Base-by-base conservation (phyloP, 1,139 yeast genomes). In the Kluyveromyces sp. region DNA sequence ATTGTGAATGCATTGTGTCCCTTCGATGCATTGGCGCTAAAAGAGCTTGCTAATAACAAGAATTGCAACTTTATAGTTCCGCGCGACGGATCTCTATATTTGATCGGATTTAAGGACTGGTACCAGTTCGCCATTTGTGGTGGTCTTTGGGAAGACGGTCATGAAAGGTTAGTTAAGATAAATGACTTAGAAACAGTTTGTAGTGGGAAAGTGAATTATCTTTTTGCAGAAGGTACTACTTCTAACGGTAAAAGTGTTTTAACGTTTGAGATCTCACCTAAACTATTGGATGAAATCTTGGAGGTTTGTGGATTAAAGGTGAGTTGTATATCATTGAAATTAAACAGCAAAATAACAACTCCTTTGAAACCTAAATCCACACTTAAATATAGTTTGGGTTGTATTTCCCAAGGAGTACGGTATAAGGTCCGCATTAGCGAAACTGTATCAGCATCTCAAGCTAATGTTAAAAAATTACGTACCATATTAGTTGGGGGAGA, bases 161-260 rank as follows among this genome's bases (percentile, higher is more conserved):
- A 58, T 8, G 27, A 27, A 15, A 38, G 26, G 5, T 28, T 37
- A 5, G 39, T 27, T 28, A 26, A 27, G 26, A 37, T 45, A 15
- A 30, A 39, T 3, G 48, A 45, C 29, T 4, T 37, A 7, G 43
- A 40, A 15, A 36, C 37, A 8, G 25, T 10, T n/a, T 41, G 42
- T 28, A 31, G 30, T 32, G 45, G 45, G 28, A 37, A 37, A 21
- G 41, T 37, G 5, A 33, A 40, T n/a, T 77, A 71, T 49, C 57
- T 81, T 41, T 74, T 83, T 44, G 68, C 78, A 25, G 94, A 84
- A 58, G 89, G 89, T 0, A 81, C 89, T 0, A 71, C 87, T 0
- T 76, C 87, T 1, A 83, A 83, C 58, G 83, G 83, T 48, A 77
- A 76, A 53, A 72, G 81, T 0, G 59, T 80, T 0, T 66, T 80